These are phyloP conservation scores for Tylopilus felleus DNA, from an alignment of 768 basidiomycete species.

Conservation along the genomic window DNA sequence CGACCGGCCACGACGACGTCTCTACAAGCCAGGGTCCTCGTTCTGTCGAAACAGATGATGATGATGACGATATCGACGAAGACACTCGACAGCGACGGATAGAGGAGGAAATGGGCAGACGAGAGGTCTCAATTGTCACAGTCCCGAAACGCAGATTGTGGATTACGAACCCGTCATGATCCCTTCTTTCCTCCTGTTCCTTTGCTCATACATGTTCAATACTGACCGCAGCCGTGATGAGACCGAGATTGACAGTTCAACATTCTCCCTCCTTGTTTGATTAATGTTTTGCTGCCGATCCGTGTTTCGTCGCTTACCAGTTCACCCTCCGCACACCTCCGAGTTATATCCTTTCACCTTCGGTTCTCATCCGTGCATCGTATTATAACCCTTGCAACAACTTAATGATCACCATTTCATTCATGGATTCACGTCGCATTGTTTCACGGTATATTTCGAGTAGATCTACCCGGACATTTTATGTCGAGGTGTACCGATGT, in stretches of 20 bases:
- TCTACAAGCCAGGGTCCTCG: slow-evolving; percentile 39
- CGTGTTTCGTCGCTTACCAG: slow-evolving; percentile 15
- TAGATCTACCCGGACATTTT: slow-evolving; percentile 35
- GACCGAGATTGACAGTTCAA: slow-evolving; percentile 5
- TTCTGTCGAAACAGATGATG: slow-evolving; percentile 53
- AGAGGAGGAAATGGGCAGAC: slow-evolving; percentile 77
- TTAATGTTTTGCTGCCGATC: slow-evolving; percentile 14
- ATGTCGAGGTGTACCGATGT: slow-evolving; percentile 32
- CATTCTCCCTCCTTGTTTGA: slow-evolving; percentile 7
- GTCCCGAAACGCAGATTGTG: slow-evolving; percentile 72
- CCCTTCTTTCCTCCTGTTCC: neutral
- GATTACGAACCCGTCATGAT: slow-evolving; percentile 63
- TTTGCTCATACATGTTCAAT: slow-evolving; percentile 16
- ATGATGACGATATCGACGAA: slow-evolving; percentile 73
- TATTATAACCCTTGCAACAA: slow-evolving; percentile 28
- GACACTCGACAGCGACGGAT: slow-evolving; percentile 69
- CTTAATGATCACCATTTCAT: slow-evolving; percentile 27
- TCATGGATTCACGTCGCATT: slow-evolving; percentile 33
- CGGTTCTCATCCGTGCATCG: slow-evolving; percentile 12
- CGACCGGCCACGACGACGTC: slow-evolving; percentile 43
- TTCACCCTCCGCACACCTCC: neutral
- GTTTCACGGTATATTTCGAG: slow-evolving; percentile 34
- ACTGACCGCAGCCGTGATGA: slow-evolving; percentile 22
- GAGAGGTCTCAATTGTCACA: slow-evolving; percentile 80
- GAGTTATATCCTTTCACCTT: slow-evolving; percentile 1